Evolutionary conservation across 345 rosid genomes (phyloP), one percentile per base, ranked within the genome.

Genomic region (Alliaria petiolata): DNA sequence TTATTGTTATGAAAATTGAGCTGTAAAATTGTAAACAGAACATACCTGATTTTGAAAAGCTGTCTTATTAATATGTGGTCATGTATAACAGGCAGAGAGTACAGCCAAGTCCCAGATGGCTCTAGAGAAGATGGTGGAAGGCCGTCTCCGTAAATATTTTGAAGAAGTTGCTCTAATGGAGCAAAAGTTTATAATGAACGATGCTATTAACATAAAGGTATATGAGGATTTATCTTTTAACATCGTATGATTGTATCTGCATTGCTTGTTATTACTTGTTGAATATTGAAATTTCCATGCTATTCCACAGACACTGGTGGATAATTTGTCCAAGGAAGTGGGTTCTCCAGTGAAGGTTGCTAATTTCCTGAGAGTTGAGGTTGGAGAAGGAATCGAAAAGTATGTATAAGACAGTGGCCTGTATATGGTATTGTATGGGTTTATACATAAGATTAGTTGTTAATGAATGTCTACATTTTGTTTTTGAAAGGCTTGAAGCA

Each of bases 361-460:
- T 59, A 81, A 62, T 75, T 95, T 91, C 80, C 84, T 89, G 66
- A 85, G 99, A 84, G 88, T 95, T 78, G 96, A 95, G 78, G 97
- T 91, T 67, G 99, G 99, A 62, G 99, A 95, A 84, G 98, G 98
- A 85, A 80, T 89, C 75, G 82, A 86, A 78, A 89, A 96, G 99
- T 95, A 83, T 6, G 35, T 35, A 38, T 30, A 39, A 17, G 11
- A 31, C 14, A 31, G 13, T 38, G 39, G 12, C 44, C 6, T 14
- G 10, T 45, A 13, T 13, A 70, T 36, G 7, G 53, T 8, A 15
- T 14, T 0, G 5, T 46, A 30, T 15, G 36, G 14, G 36, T 62
- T 38, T 42, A 40, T 28, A 4, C 38, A 15, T 9, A 52, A 59
- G 20, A 43, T 40, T 2, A 16, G 35, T 1, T 10, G 13, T 11